Percentiles rank a stretch among this genome's conserved stretches.
These are phyloP conservation scores for Salix koriyanagi DNA, from an alignment of 345 rosid genomes.

Conservation along the genomic window DNA sequence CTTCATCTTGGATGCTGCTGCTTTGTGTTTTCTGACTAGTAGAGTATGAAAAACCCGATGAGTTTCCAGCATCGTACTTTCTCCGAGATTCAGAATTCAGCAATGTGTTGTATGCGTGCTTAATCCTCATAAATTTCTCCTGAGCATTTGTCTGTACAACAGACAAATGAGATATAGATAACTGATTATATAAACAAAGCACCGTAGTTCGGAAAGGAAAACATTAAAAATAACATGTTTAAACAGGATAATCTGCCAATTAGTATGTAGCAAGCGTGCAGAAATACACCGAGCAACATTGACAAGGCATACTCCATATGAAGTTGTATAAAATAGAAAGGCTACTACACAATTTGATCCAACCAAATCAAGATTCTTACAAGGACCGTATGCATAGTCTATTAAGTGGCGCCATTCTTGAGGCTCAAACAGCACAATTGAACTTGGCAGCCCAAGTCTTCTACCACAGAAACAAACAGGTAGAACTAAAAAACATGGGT, in stretches of 20 bases:
- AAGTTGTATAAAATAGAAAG: no score
- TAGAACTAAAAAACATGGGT: no score
- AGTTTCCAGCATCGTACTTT: slow-evolving; percentile 42
- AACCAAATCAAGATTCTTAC: no score
- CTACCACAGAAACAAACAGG: no score
- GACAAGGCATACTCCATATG: no score
- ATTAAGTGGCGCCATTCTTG: no score
- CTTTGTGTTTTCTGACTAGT: slow-evolving; percentile 39
- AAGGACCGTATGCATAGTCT: no score
- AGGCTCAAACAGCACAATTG: no score
- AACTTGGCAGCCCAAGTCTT: no score
- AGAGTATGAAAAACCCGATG: slow-evolving; percentile 62
- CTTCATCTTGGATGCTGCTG: slow-evolving; percentile 40
- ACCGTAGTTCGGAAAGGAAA: neutral
- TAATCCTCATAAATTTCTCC: slow-evolving; percentile 59
- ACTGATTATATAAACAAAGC: neutral
- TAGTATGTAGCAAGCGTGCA: neutral
- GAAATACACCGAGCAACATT: neutral
- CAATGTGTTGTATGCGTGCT: slow-evolving; percentile 60
- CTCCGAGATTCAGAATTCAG: slow-evolving; percentile 65
- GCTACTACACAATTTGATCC: no score
- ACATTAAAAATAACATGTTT: neutral
- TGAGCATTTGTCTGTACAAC: slow-evolving; percentile 70
- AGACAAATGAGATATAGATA: slow-evolving; percentile 5
- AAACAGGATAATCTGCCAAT: no score